phyloP scores from a whole-genome alignment of 2,329 filamentous ascomycete genomes.

The Arthrobotrys conoides region DNA sequence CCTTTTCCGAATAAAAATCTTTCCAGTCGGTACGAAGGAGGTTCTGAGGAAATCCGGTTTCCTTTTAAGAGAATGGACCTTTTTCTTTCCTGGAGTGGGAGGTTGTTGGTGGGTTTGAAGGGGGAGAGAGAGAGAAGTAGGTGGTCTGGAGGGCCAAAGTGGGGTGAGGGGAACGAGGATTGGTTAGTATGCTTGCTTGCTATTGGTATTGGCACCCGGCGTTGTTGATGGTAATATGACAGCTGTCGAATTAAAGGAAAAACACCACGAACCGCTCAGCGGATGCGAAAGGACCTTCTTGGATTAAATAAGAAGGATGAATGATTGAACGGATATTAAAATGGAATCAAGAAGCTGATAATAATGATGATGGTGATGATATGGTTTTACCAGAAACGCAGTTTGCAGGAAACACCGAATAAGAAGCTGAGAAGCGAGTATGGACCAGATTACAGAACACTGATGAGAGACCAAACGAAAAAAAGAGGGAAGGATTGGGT shows the following conservation, averaged over 20 bases:
- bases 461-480: conserved; percentile 2
- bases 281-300: conserved; percentile 13
- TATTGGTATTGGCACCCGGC: conserved; percentile 49
- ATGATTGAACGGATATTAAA: conserved; percentile 13
- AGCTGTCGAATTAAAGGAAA: conserved; percentile 23
- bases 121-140: conserved; percentile 21
- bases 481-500: conserved; percentile 9
- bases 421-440: conserved; percentile 14
- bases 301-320: background rate
- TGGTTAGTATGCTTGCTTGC: conserved; percentile 31
- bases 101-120: conserved; percentile 21
- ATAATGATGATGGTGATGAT: background rate
- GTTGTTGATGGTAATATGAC: conserved; percentile 29
- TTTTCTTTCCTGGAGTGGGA: conserved; percentile 9
- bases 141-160: conserved; percentile 40
- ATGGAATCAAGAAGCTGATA: background rate
- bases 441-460: conserved; percentile 9
- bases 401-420: conserved; percentile 31
- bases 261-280: conserved; percentile 45
- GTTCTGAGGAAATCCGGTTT: conserved; percentile 55
- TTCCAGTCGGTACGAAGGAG: background rate
- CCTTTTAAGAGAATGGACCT: conserved; percentile 23
- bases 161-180: conserved; percentile 56
- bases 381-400: conserved; percentile 15
- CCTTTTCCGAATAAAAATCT: background rate